Base-by-base conservation (phyloP, 441 rosid species). In the Bruguiera hainesii region DNA sequence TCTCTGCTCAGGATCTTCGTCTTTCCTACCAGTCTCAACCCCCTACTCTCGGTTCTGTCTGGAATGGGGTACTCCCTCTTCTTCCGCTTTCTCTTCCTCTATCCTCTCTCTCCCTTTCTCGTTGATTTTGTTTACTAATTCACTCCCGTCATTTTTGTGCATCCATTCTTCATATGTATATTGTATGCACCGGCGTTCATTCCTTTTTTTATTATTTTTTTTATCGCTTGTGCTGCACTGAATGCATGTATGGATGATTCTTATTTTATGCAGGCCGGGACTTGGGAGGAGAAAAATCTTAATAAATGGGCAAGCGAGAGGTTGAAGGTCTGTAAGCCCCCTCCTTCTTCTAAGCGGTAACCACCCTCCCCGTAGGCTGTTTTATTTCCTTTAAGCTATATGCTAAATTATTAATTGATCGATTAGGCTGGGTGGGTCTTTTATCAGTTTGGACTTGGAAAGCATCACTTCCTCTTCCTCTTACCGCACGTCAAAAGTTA, bases 231-330 rank as follows among this genome's bases (percentile, higher is more conserved):
- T 39, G 18, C 48, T 39, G 58, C 1, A 26, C 28, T 26, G 28
- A 10, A 21, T 25, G 10, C 9, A 3, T 53, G 63, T 46, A 9
- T 37, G 31, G 65, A 50, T 67, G 53, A 30, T n/a, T 9, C 15
- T 39, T 13, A 6, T 31, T 51, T 15, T 55, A 5, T 52, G 5
- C 62, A 93, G 97, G 97, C 96, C 33, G 98, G 97, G 52, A 93
- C 97, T 62, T 91, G 95, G 95, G 98, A 92, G 76, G 95, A 92
- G 78, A 93, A 87, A 65, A 87, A 69, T 74, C 87, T 90, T 58
- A 90, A 87, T 28, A 81, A 81, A 63, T 90, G 97, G 98, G 95
- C 98, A 37, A 78, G 71, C 42, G 81, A 85, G 1, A 84, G 98
- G 78, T 81, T 93, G 56, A 86, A 86, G 97, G 97, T 83, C 56